Conservation (phyloP, 129 eudicot genomes). For the Gnaphalium uliginosum region DNA sequence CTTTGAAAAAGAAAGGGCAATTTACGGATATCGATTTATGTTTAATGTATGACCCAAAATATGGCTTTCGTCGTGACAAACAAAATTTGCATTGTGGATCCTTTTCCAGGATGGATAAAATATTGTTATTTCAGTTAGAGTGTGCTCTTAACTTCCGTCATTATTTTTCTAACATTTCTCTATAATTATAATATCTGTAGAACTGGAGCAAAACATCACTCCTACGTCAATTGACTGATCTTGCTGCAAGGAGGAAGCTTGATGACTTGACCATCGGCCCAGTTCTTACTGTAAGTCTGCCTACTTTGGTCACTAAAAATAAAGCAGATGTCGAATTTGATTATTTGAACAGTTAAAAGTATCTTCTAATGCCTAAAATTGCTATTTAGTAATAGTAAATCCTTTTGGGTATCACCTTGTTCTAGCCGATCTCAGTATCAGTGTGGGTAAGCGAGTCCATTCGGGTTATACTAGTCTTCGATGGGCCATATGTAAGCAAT, state of each 20-base stretch:
- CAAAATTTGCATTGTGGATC: slow-evolving; percentile 3
- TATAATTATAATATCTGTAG: slow-evolving; percentile 39
- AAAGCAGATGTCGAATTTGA: background rate
- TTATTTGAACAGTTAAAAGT: background rate
- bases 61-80: background rate
- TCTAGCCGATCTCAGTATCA: too few species aligned
- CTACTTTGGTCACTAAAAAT: background rate
- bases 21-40: background rate
- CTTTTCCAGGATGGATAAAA: background rate
- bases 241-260: slow-evolving; percentile 93
- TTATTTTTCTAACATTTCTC: background rate
- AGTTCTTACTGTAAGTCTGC: slow-evolving; percentile 77
- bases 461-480: background rate
- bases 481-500: background rate
- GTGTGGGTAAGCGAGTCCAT: background rate
- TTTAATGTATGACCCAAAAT: background rate
- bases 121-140: background rate
- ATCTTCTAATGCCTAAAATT: too few species aligned
- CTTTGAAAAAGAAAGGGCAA: slow-evolving; percentile 1
- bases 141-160: background rate
- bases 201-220: slow-evolving; percentile 83
- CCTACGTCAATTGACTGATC: slow-evolving; percentile 55
- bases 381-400: too few species aligned
- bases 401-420: too few species aligned
- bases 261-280: slow-evolving; percentile 94